Percentiles rank a stretch among this genome's conserved stretches.
Evolutionary conservation across 352 stramenopile genomes (phyloP).

Genomic region (Peronospora destructor): DNA sequence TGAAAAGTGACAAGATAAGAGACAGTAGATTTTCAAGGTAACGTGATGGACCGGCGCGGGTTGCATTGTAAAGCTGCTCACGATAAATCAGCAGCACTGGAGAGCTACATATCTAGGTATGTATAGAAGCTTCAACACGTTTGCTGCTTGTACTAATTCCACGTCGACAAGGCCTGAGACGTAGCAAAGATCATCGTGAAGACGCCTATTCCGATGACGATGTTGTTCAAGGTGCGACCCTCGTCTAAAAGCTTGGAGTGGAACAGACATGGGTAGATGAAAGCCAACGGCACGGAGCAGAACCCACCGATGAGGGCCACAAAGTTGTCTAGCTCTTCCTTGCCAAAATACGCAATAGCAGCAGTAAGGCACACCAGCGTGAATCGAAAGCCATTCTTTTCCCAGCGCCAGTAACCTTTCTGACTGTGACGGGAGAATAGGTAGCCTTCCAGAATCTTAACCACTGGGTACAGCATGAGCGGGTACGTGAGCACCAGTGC

Average conservation of each 20-base stretch:
- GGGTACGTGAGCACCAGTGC: conserved; percentile 66
- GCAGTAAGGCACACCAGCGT: conserved; percentile 54
- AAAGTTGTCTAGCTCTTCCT: conserved; percentile 63
- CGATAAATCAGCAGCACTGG: conserved; percentile 19
- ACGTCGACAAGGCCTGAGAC: conserved; percentile 48
- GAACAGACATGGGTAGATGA: conserved; percentile 69
- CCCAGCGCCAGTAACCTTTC: conserved; percentile 59
- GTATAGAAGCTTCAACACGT: conserved; percentile 14
- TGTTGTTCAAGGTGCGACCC: conserved; percentile 35
- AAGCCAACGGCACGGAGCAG: conserved; percentile 62
- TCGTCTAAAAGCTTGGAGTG: conserved; percentile 49
- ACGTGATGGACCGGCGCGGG: background rate
- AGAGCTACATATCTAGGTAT: conserved; percentile 14
- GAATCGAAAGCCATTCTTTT: conserved; percentile 64
- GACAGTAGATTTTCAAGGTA: conserved; percentile 4
- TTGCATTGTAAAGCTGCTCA: conserved; percentile 15
- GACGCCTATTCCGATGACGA: conserved; percentile 39
- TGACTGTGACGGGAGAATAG: conserved; percentile 35
- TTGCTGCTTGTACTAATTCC: conserved; percentile 25
- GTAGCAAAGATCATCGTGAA: conserved; percentile 62
- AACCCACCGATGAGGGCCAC: conserved; percentile 66
- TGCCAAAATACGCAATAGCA: conserved; percentile 55
- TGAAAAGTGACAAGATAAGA: conserved; percentile 19
- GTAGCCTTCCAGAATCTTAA: conserved; percentile 67
- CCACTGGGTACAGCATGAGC: conserved; percentile 63